phyloP scores from a whole-genome alignment of 2,329 filamentous ascomycete genomes.

The Fusarium pseudocircinatum region DNA sequence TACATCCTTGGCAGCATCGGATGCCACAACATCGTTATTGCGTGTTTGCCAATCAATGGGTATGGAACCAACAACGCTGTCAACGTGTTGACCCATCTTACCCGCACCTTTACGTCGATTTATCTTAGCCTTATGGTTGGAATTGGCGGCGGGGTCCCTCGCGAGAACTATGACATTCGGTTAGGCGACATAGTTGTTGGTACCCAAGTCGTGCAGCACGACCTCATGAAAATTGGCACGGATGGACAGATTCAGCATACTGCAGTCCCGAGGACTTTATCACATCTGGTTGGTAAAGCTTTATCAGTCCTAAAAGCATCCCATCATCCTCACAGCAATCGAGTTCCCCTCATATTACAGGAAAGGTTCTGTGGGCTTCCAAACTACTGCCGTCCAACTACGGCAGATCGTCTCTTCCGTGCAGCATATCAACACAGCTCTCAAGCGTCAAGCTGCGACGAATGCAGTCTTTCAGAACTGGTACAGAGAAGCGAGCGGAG shows the following conservation, averaged over 20 bases:
- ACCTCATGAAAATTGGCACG: neutral
- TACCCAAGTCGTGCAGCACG: neutral
- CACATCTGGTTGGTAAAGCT: neutral
- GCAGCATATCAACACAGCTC: accelerated
- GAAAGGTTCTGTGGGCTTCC: accelerated
- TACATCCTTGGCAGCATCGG: constrained; percentile 1
- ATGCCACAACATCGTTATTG: neutral
- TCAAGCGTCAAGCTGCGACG: neutral
- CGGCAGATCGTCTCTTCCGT: neutral
- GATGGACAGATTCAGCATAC: neutral
- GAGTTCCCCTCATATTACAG: accelerated
- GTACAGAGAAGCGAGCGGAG: accelerated
- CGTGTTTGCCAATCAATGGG: neutral
- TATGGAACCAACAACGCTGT: neutral
- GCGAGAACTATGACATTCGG: neutral
- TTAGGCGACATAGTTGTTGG: neutral
- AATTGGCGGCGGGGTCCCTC: neutral
- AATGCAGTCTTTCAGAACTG: neutral
- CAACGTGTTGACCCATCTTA: neutral
- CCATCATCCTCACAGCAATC: neutral
- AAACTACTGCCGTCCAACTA: neutral
- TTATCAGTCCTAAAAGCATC: accelerated
- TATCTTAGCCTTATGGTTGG: neutral
- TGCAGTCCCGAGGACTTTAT: neutral
- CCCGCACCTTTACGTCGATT: neutral